Evolutionary conservation across 2,329 filamentous ascomycete species (phyloP).

Genomic region (Dactylellina sp.): DNA sequence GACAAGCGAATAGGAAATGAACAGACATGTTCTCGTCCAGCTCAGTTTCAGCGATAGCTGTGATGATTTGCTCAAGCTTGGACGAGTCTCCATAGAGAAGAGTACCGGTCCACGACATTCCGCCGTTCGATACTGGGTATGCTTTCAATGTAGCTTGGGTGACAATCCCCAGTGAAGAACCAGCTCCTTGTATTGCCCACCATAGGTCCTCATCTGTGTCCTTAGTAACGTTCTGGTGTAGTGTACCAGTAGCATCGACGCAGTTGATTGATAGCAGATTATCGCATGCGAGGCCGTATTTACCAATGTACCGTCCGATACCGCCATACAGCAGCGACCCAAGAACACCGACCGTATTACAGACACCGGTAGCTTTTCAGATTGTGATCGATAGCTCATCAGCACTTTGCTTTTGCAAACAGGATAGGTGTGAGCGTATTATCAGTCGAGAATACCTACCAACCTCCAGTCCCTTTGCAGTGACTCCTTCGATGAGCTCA

Average conservation of each 20-base stretch:
- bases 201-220: slow-evolving; percentile 63
- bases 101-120: slow-evolving; percentile 59
- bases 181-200: slow-evolving; percentile 64
- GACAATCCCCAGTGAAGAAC: slow-evolving; percentile 65
- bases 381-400: not conserved
- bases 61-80: slow-evolving; percentile 59
- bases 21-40: slow-evolving; percentile 58
- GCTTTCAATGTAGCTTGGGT: slow-evolving; percentile 64
- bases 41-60: slow-evolving; percentile 58
- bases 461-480: slow-evolving; percentile 28
- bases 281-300: slow-evolving; percentile 63
- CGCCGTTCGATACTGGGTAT: slow-evolving; percentile 58
- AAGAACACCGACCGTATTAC: slow-evolving; percentile 42
- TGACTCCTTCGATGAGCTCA: slow-evolving; percentile 37
- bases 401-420: not conserved
- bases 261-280: slow-evolving; percentile 64
- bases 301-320: slow-evolving; percentile 56
- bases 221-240: slow-evolving; percentile 61
- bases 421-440: not conserved
- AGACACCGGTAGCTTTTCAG: slow-evolving; percentile 40
- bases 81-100: slow-evolving; percentile 61
- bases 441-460: slow-evolving; percentile 11
- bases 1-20: slow-evolving; percentile 58
- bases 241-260: slow-evolving; percentile 64
- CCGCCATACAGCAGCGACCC: slow-evolving; percentile 47